Evolutionary conservation across 1,284 basidiomycete species (phyloP), one percentile per base, ranked within the genome.

Genomic region (Cronartium quercuum): DNA sequence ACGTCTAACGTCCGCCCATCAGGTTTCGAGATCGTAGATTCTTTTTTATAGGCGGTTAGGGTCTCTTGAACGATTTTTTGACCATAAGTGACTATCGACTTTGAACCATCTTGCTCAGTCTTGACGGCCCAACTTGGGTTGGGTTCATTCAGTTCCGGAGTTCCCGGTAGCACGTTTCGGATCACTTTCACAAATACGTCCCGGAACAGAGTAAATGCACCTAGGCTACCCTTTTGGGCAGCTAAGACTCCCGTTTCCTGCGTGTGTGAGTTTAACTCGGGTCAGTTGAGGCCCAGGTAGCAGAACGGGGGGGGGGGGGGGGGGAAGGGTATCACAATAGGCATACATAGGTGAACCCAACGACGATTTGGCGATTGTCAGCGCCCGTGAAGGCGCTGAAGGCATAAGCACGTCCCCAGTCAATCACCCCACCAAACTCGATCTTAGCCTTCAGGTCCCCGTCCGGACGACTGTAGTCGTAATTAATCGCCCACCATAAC

Each of bases 351-450:
- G 76, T 77, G 78, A 78, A 79, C 29, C 78, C 78, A 51, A 79
- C 63, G 2, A 75, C 6, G 7, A 78, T 70, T 12, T 71, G 75
- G 10, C 78, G 77, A 21, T 63, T 67, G 18, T 68, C 66, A 2
- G 71, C 61, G 41, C 76, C 71, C 6, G 77, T 76, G 71, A 79
- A 79, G 37, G 66, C 35, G 65, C 76, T 71, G 57, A 75, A 79
- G 18, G 78, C 78, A 68, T 79, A 79, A 0, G 76, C 67, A 21
- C 44, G 70, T 47, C 78, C 78, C 78, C 78, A 79, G 68, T 79
- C 78, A 6, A 75, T 63, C 12, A 79, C 78, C 57, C 78, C 78
- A 6, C 57, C 69, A 21, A 69, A 68, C 13, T 76, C 62, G 10
- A 65, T 38, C 44, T 69, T 40, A 42, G 71, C 64, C 40, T 61